These are phyloP conservation scores for Alternaria ventricosa DNA, from an alignment of 2,329 filamentous ascomycete species.

Conservation along the genomic window DNA sequence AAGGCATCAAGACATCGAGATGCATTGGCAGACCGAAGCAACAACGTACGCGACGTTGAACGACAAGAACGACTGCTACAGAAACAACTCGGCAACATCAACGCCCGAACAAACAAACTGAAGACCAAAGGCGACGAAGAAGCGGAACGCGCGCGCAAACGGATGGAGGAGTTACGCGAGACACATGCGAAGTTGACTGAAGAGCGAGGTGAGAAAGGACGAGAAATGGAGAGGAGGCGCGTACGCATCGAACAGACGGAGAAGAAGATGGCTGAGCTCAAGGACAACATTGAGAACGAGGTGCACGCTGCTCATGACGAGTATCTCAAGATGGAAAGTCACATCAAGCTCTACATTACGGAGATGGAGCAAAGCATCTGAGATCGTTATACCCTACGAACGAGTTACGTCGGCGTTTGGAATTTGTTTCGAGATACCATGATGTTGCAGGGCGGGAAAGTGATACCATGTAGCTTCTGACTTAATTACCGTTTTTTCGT, in stretches of 20 bases:
- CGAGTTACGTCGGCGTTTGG: constrained; percentile 16
- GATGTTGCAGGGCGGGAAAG: background rate
- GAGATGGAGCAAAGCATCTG: constrained; percentile 89
- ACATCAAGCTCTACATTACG: constrained; percentile 96
- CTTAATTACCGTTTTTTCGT: background rate
- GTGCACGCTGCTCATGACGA: constrained; percentile 89
- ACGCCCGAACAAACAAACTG: constrained; percentile 83
- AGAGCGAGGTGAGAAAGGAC: constrained; percentile 83
- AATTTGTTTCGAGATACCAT: constrained; percentile 4
- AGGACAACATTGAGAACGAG: constrained; percentile 96
- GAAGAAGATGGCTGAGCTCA: constrained; percentile 99
- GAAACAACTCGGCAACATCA: constrained; percentile 84
- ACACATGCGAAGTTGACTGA: constrained; percentile 82
- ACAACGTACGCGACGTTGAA: constrained; percentile 91
- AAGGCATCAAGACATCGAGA: constrained; percentile 84
- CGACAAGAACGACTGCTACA: constrained; percentile 82
- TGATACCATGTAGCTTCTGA: constrained; percentile 12
- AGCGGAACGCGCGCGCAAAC: constrained; percentile 78
- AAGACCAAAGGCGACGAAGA: constrained; percentile 81
- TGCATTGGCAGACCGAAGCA: constrained; percentile 83
- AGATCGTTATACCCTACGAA: background rate
- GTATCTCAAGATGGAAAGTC: constrained; percentile 96
- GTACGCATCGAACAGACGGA: constrained; percentile 98
- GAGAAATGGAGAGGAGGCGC: constrained; percentile 88
- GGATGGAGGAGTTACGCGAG: constrained; percentile 86